These are phyloP conservation scores for Biscogniauxia mediterranea DNA, from an alignment of 2,329 filamentous ascomycete genomes.

Conservation along the genomic window DNA sequence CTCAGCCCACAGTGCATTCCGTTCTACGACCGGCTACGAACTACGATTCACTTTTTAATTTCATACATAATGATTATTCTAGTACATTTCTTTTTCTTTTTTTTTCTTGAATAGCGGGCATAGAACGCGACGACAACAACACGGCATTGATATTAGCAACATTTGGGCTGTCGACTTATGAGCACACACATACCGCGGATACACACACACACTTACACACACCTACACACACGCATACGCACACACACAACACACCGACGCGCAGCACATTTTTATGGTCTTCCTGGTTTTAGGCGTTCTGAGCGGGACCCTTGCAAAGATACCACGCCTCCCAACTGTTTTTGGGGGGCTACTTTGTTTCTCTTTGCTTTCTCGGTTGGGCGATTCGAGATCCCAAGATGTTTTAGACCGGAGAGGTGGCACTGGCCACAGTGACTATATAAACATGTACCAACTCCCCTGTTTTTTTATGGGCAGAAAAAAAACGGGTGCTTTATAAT, in stretches of 20 bases:
- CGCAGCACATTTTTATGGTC: neutral
- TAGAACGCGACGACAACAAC: neutral
- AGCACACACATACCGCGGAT: neutral
- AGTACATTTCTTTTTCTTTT: neutral
- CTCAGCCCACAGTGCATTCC: constrained; percentile 32
- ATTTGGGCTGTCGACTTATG: constrained; percentile 5
- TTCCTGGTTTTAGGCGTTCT: neutral
- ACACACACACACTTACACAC: constrained; percentile 4
- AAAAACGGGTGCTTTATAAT: neutral
- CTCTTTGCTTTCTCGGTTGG: neutral
- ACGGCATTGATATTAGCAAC: neutral
- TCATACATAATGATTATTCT: constrained; percentile 12
- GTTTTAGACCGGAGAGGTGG: neutral
- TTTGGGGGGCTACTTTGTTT: neutral
- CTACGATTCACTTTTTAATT: constrained; percentile 47
- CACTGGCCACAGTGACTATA: neutral
- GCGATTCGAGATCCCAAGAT: neutral
- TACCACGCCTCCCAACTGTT: neutral
- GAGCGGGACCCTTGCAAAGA: neutral
- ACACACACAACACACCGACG: neutral
- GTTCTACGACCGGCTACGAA: constrained; percentile 38
- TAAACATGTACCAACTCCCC: neutral
- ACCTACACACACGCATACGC: no score
- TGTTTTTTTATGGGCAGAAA: neutral
- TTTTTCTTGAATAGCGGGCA: neutral